Evolutionary conservation across 139 green algal genomes (phyloP), one percentile per base, ranked within the genome.

Genomic region (Chlorella sorokiniana): DNA sequence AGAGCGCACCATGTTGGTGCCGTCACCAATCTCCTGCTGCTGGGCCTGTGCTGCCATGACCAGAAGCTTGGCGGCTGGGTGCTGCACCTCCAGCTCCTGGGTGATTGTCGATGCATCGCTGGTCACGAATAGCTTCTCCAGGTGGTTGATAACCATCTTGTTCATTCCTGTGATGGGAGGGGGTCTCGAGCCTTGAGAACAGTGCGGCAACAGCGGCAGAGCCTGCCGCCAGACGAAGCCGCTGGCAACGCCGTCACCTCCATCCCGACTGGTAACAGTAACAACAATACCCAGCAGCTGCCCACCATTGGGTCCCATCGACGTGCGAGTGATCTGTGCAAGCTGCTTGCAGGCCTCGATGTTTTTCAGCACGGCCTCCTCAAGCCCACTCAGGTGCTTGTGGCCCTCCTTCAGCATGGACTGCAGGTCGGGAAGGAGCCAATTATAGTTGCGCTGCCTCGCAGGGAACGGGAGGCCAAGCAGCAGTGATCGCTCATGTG

Each of bases 71-170:
- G 97, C 97, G 9, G 97, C 97, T 0, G 97, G 97, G 87, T 99
- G 97, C 86, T 97, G 89, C 59, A 99, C 95, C 88, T 99, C 97
- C 40, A 99, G 91, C 88, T 99, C 97, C 14, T 79, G 91, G 20
- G 62, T 82, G 76, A 99, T 99, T 3, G 96, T 99, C 68, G 89
- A 93, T 0, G 95, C 93, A 81, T 99, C 97, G 85, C 89, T 97
- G 22, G 97, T 99, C 16, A 99, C 96, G 89, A 99, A 99, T 31
- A 99, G 91, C 86, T 98, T 98, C 61, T 99, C 97, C 38, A 99
- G 83, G 69, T 99, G 97, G 87, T 99, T 99, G 89, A 99, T 98
- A 9, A 99, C 93, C 94, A 99, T 98, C 85, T 99, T 99, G 89
- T 98, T 99, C 97, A 99, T 99, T 59, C 96, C 96, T 99, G 90